Evolutionary conservation across 2,329 filamentous ascomycete species (phyloP), one percentile per base, ranked within the genome.

Genomic region (Exophiala aquamarina): DNA sequence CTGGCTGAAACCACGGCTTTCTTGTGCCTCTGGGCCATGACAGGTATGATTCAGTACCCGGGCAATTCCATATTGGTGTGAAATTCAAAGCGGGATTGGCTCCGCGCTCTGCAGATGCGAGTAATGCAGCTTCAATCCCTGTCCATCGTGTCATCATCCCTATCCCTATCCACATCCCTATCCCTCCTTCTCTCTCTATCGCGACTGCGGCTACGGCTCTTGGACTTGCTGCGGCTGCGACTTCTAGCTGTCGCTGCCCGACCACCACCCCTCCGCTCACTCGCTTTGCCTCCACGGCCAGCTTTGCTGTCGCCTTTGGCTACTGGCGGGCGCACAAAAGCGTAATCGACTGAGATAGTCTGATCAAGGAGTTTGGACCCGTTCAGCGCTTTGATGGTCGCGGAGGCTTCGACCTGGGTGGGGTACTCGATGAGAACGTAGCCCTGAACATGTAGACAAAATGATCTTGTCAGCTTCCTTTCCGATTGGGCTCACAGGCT

Each of bases 371-470:
- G 66, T 63, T 84, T 81, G 42, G 75, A 67, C 36, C 74, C 78
- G 55, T 84, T 78, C 18, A 81, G 76, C 51, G 75, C 77, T 61
- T 81, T 75, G 61, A 85, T 81, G 3, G 82, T 82, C 26, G 77
- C 78, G 41, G 73, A 73, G n/a, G 82, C 82, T 67, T 85, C 81
- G 41, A 74, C 71, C 43, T 83, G 71, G 7, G 81, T 84, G 1
- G 81, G 70, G 61, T 82, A 85, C 68, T 85, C 82, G 56, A 85
- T 82, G 47, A 85, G 71, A 29, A 78, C 81, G 63, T 85, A 85
- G 54, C 82, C 82, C 82, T 85, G 57, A 26, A 26, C 14, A 32
- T 7, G 40, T 14, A 17, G 5, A n/a, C 10, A 17, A 9, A 34
- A 23, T 8, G 40, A 29, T 32, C 4, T 31, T 38, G n/a, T 38